These are phyloP conservation scores for Coleophoma eucalyptorum DNA, from an alignment of 2,329 filamentous ascomycete species.

Conservation along the genomic window DNA sequence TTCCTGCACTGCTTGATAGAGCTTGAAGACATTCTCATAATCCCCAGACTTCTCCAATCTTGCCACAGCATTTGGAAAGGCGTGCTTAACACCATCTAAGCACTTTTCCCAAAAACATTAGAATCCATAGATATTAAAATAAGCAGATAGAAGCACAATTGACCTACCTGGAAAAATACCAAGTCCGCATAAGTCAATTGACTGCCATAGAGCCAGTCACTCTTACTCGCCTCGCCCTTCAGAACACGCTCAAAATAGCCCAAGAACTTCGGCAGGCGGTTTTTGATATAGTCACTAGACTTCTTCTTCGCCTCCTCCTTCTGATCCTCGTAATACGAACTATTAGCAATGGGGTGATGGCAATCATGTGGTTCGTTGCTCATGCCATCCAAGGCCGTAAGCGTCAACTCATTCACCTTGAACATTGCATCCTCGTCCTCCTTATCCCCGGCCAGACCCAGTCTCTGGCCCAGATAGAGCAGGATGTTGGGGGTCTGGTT, in stretches of 20 bases:
- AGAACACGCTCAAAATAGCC: conserved; percentile 67
- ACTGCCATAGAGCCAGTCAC: conserved; percentile 63
- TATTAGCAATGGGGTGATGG: conserved; percentile 64
- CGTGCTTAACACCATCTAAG: conserved; percentile 49
- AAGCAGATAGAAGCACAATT: not conserved
- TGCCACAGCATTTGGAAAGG: conserved; percentile 65
- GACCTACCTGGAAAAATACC: conserved; percentile 12
- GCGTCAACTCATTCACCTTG: conserved; percentile 56
- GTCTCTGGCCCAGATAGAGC: conserved; percentile 53
- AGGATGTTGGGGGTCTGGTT: conserved; percentile 72
- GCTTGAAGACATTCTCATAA: conserved; percentile 57
- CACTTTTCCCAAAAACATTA: not conserved
- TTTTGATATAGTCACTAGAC: conserved; percentile 53
- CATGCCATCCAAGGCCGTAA: conserved; percentile 67
- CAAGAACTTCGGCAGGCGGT: conserved; percentile 68
- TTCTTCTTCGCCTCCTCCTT: conserved; percentile 60
- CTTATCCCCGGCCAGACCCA: conserved; percentile 6
- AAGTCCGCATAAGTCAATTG: conserved; percentile 65
- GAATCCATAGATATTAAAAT: not conserved
- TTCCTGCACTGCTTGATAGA: conserved; percentile 60
- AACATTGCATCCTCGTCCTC: conserved; percentile 43
- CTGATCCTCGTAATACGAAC: conserved; percentile 71
- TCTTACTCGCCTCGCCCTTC: conserved; percentile 49
- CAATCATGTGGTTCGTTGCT: conserved; percentile 71
- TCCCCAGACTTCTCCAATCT: conserved; percentile 44